phyloP scores from a whole-genome alignment of 2,329 filamentous ascomycete genomes.

The Colletotrichum acutatum region DNA sequence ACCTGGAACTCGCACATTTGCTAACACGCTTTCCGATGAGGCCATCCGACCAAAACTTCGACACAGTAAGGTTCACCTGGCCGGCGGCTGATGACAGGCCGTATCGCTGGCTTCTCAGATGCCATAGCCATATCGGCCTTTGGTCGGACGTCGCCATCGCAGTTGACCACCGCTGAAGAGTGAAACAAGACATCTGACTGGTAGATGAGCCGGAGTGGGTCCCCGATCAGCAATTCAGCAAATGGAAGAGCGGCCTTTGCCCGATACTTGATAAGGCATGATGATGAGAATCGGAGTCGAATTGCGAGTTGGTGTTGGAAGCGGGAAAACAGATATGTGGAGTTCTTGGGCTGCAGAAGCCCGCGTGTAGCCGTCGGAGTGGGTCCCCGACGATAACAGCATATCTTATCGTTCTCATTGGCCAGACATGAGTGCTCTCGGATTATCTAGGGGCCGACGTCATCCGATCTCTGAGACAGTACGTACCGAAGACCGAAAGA shows the following conservation, averaged over 20 bases:
- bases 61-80: no score
- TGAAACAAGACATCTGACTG: background rate
- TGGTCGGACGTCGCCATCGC: conserved; percentile 7
- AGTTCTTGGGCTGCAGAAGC: background rate
- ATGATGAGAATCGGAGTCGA: background rate
- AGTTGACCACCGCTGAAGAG: background rate
- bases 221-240: conserved; percentile 20
- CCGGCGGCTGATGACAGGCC: background rate
- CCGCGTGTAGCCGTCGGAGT: conserved; percentile 26
- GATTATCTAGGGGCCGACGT: conserved; percentile 1
- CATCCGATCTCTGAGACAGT: background rate
- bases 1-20: background rate
- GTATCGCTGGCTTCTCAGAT: background rate
- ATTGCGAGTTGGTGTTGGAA: conserved; percentile 10
- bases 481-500: background rate
- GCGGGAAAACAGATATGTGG: background rate
- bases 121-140: conserved; percentile 14
- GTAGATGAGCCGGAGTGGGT: conserved; percentile 20
- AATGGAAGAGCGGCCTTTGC: background rate
- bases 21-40: background rate
- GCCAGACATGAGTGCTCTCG: fast-evolving
- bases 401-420: background rate
- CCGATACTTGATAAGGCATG: conserved; percentile 27
- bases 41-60: background rate
- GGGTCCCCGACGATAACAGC: conserved; percentile 18